phyloP scores from a whole-genome alignment of 1,139 yeast species.

The Hanseniaspora gamundiae region DNA sequence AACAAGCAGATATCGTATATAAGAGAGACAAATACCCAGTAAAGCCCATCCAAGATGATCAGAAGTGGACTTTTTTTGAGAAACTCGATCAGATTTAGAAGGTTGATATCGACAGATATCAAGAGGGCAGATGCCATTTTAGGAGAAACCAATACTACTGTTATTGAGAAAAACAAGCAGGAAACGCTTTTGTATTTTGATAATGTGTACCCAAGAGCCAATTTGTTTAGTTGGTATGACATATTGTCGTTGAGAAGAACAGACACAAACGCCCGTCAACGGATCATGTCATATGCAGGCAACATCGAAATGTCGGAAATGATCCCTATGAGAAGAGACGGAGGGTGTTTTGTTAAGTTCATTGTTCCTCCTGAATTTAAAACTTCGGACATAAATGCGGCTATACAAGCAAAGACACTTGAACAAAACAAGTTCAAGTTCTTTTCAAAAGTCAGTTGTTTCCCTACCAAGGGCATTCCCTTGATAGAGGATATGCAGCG shows the following conservation, averaged over 20 bases:
- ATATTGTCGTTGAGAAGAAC: constrained; percentile 24
- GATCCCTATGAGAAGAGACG: constrained; percentile 68
- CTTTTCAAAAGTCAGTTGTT: constrained; percentile 37
- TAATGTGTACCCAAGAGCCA: constrained; percentile 37
- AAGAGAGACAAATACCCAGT: too few species aligned
- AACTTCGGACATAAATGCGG: constrained; percentile 38
- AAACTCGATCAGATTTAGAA: constrained; percentile 5
- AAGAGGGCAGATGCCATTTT: constrained; percentile 32
- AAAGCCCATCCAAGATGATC: too few species aligned
- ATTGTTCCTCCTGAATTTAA: constrained; percentile 41
- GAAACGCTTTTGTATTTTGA: constrained; percentile 49
- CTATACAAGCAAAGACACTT: constrained; percentile 38
- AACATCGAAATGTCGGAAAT: constrained; percentile 35
- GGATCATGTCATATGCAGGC: constrained; percentile 29
- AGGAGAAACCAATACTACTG: constrained; percentile 48
- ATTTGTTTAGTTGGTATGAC: constrained; percentile 29
- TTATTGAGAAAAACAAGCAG: constrained; percentile 37
- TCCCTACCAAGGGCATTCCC: constrained; percentile 79
- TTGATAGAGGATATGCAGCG: constrained; percentile 92
- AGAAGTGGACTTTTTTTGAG: not conserved
- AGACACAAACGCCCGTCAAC: constrained; percentile 26
- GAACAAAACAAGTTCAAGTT: constrained; percentile 22
- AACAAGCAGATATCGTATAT: too few species aligned
- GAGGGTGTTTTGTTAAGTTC: constrained; percentile 85
- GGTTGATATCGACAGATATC: constrained; percentile 28